Evolutionary conservation across 2,329 filamentous ascomycete species (phyloP).

Genomic region (Fusarium acutatum): DNA sequence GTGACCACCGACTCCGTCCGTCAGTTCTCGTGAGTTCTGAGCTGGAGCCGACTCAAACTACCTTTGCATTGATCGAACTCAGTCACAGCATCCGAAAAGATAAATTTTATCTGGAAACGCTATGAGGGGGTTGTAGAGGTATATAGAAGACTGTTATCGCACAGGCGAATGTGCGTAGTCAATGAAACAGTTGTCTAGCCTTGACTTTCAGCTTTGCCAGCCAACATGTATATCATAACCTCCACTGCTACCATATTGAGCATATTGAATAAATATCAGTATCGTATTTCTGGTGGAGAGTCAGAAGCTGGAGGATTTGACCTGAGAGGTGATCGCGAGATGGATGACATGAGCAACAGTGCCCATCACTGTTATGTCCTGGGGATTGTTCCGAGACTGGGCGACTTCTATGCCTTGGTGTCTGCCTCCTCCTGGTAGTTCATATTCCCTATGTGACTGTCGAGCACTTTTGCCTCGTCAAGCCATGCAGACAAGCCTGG

Average conservation of each 20-base stretch:
- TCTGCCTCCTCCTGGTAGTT: not conserved
- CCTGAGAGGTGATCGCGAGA: not conserved
- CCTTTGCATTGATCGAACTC: not conserved
- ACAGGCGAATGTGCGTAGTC: not conserved
- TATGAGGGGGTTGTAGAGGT: not conserved
- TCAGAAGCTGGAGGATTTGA: not conserved
- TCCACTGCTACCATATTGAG: not conserved
- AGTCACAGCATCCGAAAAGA: not conserved
- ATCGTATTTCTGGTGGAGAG: not conserved
- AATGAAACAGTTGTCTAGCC: not conserved
- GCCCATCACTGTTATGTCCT: not conserved
- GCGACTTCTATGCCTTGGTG: not conserved
- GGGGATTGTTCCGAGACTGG: not conserved
- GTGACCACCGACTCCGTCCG: not conserved
- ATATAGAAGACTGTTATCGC: not conserved
- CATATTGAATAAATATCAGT: not conserved
- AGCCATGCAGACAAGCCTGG: not conserved
- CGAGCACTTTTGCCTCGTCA: not conserved
- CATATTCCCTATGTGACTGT: not conserved
- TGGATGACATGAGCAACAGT: not conserved
- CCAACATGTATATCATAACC: not conserved
- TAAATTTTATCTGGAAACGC: accelerated
- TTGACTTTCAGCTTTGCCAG: not conserved
- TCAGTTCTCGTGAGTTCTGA: not conserved
- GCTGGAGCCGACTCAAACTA: not conserved